Evolutionary conservation across 108 stramenopile genomes (phyloP).

Genomic region (Cafeteria roenbergensis): DNA sequence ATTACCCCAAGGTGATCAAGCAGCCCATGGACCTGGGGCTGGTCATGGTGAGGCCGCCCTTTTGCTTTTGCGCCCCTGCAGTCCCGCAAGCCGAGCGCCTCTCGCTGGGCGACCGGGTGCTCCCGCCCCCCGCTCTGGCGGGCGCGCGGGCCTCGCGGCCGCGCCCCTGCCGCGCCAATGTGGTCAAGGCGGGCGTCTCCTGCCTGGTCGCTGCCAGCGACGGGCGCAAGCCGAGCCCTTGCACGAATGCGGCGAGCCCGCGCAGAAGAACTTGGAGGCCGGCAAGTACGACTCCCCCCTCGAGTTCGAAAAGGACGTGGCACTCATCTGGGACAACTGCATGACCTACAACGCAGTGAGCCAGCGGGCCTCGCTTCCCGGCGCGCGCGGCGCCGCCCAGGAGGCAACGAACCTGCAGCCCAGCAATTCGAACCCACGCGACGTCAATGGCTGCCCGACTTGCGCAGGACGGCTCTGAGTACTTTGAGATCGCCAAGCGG

Average conservation of each 20-base stretch:
- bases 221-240: no score
- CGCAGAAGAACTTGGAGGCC: not conserved
- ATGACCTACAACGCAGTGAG: constrained; percentile 14
- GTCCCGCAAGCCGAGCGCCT: no score
- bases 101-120: no score
- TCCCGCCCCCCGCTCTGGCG: no score
- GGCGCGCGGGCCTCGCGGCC: no score
- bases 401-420: no score
- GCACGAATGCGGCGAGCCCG: no score
- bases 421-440: no score
- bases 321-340: constrained; percentile 12
- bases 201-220: no score
- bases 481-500: not conserved
- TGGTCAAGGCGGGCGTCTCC: no score
- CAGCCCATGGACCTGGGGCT: constrained; percentile 37
- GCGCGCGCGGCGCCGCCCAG: no score
- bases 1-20: constrained; percentile 35
- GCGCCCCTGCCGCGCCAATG: no score
- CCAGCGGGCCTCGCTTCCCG: not conserved
- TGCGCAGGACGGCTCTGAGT: constrained; percentile 13
- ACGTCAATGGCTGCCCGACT: not conserved
- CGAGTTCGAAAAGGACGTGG: constrained; percentile 7
- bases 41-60: constrained; percentile 23
- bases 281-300: not conserved
- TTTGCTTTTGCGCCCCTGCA: not conserved